Evolutionary conservation across 345 rosid species (phyloP).

Genomic region (Sisymbrium altissimum): DNA sequence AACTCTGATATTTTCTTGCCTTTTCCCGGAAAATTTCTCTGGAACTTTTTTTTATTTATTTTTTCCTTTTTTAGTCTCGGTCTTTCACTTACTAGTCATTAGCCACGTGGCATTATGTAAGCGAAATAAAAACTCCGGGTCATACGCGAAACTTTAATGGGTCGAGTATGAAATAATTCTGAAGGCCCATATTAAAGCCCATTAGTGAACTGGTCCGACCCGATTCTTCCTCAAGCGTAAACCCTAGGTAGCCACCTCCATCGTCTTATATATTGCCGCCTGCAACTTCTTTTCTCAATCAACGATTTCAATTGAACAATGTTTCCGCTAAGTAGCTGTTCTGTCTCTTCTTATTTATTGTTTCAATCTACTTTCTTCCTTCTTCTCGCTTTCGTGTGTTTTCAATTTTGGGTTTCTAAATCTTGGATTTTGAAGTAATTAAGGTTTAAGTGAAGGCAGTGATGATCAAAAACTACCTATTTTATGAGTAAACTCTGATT

Average conservation of each 20-base stretch:
- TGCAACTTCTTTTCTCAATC: not conserved
- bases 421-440: not conserved
- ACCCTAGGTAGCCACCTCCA: slow-evolving; percentile 23
- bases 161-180: not conserved
- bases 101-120: slow-evolving; percentile 5
- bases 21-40: slow-evolving; percentile 35
- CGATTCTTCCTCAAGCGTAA: not conserved
- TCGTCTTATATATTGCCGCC: slow-evolving; percentile 12
- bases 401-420: not conserved
- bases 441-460: slow-evolving; percentile 21
- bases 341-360: not conserved
- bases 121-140: not conserved
- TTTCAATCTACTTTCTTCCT: not conserved
- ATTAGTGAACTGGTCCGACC: not conserved
- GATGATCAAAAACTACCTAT: slow-evolving; percentile 40
- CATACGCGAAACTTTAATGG: not conserved
- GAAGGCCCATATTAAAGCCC: not conserved
- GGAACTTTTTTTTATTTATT: not conserved
- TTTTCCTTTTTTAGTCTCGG: not conserved
- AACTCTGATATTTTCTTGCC: slow-evolving; percentile 27
- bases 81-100: not conserved
- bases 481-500: slow-evolving; percentile 31
- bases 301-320: not conserved
- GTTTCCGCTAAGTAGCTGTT: not conserved
- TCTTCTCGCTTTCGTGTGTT: not conserved